Base-by-base conservation (phyloP, 306 rosid genomes). In the Pyrus bretschneideri region DNA sequence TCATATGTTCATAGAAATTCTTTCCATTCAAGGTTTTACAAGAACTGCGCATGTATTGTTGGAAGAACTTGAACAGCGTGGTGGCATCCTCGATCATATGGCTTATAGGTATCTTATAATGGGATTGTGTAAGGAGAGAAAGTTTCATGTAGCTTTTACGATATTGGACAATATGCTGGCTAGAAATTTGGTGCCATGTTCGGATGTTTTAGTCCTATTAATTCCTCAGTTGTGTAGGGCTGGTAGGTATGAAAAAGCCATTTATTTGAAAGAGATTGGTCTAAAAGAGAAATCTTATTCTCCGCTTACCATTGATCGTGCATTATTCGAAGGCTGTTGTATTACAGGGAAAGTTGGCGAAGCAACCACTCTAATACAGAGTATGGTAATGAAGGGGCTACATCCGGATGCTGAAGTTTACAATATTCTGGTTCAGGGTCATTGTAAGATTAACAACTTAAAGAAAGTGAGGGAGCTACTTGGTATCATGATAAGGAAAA, bases 141-240 rank as follows among this genome's bases (percentile, higher is more conserved):
- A 85, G 3, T 77, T 83, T 69, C 79, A 79, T 4, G 80, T 60
- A 45, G 96, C 95, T 76, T 79, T 95, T 77, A 78, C 74, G 2
- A 4, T 90, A 63, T 80, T 95, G 78, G 89, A 95, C 44, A 82
- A 72, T 45, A 79, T 90, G 88, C 82, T 89, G 72, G 86, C 82
- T 54, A 80, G 68, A 81, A 67, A 73, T 82, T 77, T 79, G 72
- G 69, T 70, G 22, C 97, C 96, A 11, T 77, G 78, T 72, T 76
- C 77, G 81, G 92, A 90, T 77, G 91, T 80, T 83, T 75, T 85
- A 44, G 45, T 83, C 35, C 55, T 74, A 22, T 88, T 95, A 79
- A 90, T 95, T 78, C 84, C 90, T 69, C 79, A 75, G 42, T 60
- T 92, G 74, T 92, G 93, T 69, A 90, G 76, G 83, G 90, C 84